Conservation (phyloP, 2,329 filamentous ascomycete genomes). For the Septoria linicola region DNA sequence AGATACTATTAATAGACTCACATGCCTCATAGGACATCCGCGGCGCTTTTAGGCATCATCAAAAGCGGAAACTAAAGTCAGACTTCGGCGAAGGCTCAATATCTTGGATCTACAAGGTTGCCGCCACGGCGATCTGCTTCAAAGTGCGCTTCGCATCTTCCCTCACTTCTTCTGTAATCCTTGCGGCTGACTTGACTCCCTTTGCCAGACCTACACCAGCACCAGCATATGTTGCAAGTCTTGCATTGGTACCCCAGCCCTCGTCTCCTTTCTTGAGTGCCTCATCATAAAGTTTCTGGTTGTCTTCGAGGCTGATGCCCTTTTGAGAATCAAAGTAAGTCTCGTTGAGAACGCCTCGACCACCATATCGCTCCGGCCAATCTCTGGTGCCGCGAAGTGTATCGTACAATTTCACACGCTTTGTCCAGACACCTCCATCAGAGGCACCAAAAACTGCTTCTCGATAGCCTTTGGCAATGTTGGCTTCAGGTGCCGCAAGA, state of each 20-base stretch:
- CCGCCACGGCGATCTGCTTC: conserved; percentile 21
- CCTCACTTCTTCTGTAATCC: conserved; percentile 54
- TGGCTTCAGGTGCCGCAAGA: conserved; percentile 53
- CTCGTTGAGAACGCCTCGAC: conserved; percentile 57
- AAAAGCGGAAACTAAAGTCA: no score
- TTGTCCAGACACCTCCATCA: conserved; percentile 55
- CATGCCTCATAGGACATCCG: no score
- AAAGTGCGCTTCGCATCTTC: conserved; percentile 40
- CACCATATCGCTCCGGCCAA: conserved; percentile 60
- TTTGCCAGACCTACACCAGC: conserved; percentile 60
- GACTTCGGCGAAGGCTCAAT: no score
- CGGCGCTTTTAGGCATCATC: no score
- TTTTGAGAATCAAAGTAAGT: conserved; percentile 47
- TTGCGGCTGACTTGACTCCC: conserved; percentile 49
- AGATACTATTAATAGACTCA: no score
- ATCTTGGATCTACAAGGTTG: neutral
- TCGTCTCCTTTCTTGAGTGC: conserved; percentile 53
- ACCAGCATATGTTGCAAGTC: conserved; percentile 63
- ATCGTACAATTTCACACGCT: conserved; percentile 54
- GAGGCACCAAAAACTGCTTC: conserved; percentile 47
- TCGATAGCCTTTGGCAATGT: conserved; percentile 49
- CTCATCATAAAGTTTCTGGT: conserved; percentile 47
- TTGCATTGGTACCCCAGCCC: conserved; percentile 54
- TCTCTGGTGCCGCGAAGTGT: conserved; percentile 55
- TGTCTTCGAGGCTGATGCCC: conserved; percentile 46